Percentiles rank a stretch among this genome's conserved stretches.
Evolutionary conservation across 148 eudicot genomes (phyloP).

Genomic region (Rhododendron henanense): DNA sequence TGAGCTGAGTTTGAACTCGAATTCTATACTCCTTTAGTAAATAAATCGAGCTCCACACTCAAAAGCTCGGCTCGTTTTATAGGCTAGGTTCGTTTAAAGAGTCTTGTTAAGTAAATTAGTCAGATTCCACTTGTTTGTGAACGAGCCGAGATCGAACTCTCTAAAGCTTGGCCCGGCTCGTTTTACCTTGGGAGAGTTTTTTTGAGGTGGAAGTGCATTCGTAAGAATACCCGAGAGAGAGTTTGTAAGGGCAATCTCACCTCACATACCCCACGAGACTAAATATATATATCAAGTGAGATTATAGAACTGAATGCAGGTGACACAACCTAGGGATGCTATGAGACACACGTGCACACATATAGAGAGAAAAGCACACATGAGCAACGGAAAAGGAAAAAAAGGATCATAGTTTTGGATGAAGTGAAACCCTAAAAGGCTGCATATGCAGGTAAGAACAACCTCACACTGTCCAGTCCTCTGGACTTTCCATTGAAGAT

Average conservation of each 20-base stretch:
- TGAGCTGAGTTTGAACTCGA: too few species aligned
- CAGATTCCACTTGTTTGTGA: too few species aligned
- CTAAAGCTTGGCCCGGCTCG: too few species aligned
- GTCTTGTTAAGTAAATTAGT: too few species aligned
- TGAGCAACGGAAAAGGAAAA: neutral
- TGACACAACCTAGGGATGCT: neutral
- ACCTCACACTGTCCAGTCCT: neutral
- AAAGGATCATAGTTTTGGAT: neutral
- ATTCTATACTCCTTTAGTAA: too few species aligned
- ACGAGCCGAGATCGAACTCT: too few species aligned
- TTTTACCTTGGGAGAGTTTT: neutral
- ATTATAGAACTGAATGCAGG: neutral
- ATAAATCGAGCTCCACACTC: too few species aligned
- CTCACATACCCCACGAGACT: neutral
- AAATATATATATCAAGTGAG: neutral
- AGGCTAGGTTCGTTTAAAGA: too few species aligned
- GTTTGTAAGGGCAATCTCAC: neutral
- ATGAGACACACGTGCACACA: neutral
- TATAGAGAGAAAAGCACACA: neutral
- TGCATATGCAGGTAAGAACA: neutral
- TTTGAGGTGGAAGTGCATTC: neutral
- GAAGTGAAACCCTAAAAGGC: neutral
- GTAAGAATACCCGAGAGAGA: neutral
- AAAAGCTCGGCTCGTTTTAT: too few species aligned
- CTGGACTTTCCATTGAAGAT: neutral